Evolutionary conservation across 768 basidiomycete species (phyloP).

Genomic region (Galerina marginata): DNA sequence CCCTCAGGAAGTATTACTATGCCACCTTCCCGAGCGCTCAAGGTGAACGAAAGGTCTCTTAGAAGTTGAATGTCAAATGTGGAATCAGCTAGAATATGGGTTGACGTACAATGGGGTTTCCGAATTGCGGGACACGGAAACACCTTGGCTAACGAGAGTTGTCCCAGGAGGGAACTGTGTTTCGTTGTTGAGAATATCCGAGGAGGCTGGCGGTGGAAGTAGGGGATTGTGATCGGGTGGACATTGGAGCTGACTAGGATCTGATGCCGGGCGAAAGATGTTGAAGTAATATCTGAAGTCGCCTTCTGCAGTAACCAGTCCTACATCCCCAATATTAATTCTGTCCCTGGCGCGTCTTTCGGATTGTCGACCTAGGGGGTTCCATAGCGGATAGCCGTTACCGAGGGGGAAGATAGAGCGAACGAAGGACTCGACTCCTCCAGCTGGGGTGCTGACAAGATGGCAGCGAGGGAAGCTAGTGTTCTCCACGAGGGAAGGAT

Average conservation of each 20-base stretch:
- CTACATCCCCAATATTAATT: conserved; percentile 20
- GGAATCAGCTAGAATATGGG: no score
- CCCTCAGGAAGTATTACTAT: conserved; percentile 8
- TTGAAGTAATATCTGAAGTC: conserved; percentile 19
- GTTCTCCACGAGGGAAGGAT: background rate
- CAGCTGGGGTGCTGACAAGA: background rate
- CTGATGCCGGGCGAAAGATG: conserved; percentile 5
- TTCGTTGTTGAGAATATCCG: no score
- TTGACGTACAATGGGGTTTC: conserved; percentile 7
- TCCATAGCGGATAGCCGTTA: conserved; percentile 7
- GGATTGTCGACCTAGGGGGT: background rate
- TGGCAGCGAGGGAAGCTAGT: conserved; percentile 3
- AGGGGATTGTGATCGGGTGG: no score
- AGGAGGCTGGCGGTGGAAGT: no score
- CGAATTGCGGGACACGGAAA: background rate
- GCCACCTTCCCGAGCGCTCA: background rate
- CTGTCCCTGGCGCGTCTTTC: background rate
- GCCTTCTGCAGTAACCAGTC: conserved; percentile 5
- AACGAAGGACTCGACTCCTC: background rate
- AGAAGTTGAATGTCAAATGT: background rate
- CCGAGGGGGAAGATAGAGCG: conserved; percentile 10
- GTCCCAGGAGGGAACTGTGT: background rate
- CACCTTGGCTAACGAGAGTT: background rate
- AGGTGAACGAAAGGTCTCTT: background rate
- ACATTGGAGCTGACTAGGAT: background rate